phyloP scores from a whole-genome alignment of 1,284 basidiomycete species.

The Marasmius tenuissimus region DNA sequence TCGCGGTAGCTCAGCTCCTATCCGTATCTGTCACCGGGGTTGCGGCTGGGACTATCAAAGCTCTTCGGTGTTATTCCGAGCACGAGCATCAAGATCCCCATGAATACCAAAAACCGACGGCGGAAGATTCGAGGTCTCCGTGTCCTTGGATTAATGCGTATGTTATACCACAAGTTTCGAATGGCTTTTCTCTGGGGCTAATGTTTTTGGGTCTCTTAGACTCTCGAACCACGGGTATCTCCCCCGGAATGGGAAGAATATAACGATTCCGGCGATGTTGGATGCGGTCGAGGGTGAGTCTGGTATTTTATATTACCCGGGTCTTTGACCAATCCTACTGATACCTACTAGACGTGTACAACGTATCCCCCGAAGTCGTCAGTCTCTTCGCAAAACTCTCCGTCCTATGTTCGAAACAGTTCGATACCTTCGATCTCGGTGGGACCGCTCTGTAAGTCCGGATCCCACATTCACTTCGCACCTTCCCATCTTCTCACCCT shows the following conservation, averaged over 20 bases:
- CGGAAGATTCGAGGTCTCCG: not conserved
- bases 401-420: not conserved
- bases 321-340: too few relatives aligned
- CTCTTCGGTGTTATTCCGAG: too few relatives aligned
- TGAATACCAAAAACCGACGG: not conserved
- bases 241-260: constrained; percentile 16
- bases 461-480: too few relatives aligned
- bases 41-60: too few relatives aligned
- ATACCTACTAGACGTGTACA: not conserved
- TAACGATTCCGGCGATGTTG: constrained; percentile 15
- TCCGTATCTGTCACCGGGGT: too few relatives aligned
- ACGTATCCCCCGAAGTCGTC: not conserved
- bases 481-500: too few relatives aligned
- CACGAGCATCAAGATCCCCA: not conserved
- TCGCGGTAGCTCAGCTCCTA: too few relatives aligned
- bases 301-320: not conserved
- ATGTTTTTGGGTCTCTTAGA: not conserved
- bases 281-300: constrained; percentile 12
- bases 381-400: not conserved
- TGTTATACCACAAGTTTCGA: too few relatives aligned
- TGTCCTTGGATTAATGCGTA: constrained; percentile 12
- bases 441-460: not conserved
- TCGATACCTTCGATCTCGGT: not conserved
- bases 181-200: not conserved
- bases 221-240: constrained; percentile 20